phyloP scores from a whole-genome alignment of 768 basidiomycete species.

The Podaxis rugospora region DNA sequence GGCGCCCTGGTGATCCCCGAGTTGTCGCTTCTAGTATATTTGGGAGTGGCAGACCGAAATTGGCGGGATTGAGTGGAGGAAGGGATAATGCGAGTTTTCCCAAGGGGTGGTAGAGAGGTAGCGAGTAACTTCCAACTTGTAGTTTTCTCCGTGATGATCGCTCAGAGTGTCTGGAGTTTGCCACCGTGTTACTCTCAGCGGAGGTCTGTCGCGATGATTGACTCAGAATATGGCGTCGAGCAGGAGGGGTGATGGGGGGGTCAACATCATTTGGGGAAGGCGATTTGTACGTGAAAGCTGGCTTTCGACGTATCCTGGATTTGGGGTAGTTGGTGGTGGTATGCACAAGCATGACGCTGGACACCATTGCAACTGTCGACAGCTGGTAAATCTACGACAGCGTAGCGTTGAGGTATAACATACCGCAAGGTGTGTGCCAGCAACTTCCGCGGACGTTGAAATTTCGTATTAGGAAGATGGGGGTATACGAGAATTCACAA shows the following conservation, averaged over 20 bases:
- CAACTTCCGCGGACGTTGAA: neutral
- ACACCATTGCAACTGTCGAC: neutral
- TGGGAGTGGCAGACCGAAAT: conserved; percentile 51
- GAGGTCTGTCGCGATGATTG: neutral
- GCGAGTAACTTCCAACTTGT: conserved; percentile 21
- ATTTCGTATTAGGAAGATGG: neutral
- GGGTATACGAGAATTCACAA: neutral
- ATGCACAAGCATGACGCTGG: neutral
- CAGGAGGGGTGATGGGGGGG: conserved; percentile 16
- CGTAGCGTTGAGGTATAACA: neutral
- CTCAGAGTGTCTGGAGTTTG: neutral
- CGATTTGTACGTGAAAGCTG: conserved; percentile 53
- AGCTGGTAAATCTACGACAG: neutral
- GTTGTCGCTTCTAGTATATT: conserved; percentile 36
- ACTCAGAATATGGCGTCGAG: neutral
- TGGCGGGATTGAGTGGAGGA: conserved; percentile 55
- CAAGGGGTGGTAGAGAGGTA: conserved; percentile 68
- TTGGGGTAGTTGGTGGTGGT: neutral
- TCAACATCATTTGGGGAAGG: conserved; percentile 34
- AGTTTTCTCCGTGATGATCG: conserved; percentile 15
- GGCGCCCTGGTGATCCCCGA: conserved; percentile 39
- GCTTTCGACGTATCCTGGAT: conserved; percentile 45
- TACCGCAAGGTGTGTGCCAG: neutral
- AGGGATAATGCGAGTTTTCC: conserved; percentile 61
- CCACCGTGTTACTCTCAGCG: neutral